Percentiles rank a stretch among this genome's conserved stretches.
Conservation (phyloP, 177 flowering plant genomes). For the Vitis hybrid region DNA sequence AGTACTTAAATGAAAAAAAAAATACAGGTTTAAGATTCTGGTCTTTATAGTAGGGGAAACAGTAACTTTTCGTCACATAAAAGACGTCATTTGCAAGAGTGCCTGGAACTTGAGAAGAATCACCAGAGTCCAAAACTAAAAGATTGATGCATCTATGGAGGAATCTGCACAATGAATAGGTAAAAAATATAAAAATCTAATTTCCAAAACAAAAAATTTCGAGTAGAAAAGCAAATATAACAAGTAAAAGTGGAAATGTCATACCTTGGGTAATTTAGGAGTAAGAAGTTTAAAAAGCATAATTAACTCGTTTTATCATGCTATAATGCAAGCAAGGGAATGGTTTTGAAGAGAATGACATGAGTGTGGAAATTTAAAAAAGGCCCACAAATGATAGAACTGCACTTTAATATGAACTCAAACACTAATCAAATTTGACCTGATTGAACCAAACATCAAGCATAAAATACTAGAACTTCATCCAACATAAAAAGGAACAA, state of each 20-base stretch:
- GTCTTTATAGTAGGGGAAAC: conserved; percentile 29
- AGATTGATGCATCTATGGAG: conserved; percentile 34
- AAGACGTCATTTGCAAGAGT: conserved; percentile 46
- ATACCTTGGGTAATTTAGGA: conserved; percentile 10
- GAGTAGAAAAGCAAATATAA: background rate
- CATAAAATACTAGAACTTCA: no score
- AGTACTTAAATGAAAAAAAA: conserved; percentile 19
- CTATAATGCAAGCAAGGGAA: background rate
- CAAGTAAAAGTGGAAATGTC: conserved; percentile 1
- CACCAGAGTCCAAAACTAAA: conserved; percentile 49
- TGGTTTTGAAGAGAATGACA: background rate
- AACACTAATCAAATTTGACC: background rate
- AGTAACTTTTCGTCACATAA: conserved; percentile 29
- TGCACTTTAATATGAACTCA: background rate
- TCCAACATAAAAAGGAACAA: background rate
- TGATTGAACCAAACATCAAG: background rate
- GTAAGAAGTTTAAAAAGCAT: background rate
- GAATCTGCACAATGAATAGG: conserved; percentile 29
- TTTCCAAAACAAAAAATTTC: conserved; percentile 12
- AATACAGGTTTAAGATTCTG: conserved; percentile 33
- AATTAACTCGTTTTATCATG: background rate
- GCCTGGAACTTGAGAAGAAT: conserved; percentile 41
- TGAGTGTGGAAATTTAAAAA: background rate
- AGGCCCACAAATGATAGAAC: no score
- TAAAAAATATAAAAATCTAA: conserved; percentile 13